Percentiles rank a stretch among this genome's conserved stretches.
phyloP scores from a whole-genome alignment of 139 green algal species.

The Coelastrella sp. region DNA sequence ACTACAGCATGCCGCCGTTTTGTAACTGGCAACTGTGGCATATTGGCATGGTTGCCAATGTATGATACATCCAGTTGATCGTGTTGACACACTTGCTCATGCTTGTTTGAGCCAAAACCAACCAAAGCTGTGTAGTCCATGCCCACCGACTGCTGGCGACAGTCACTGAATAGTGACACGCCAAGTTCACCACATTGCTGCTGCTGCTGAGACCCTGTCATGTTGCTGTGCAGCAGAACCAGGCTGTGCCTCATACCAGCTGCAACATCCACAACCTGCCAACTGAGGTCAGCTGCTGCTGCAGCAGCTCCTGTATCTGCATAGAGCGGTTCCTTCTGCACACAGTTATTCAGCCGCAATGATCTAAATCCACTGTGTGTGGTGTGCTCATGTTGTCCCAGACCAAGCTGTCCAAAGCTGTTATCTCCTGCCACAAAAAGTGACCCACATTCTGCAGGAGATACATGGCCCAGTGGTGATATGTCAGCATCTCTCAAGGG shows the following conservation, averaged over 20 bases:
- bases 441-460: neutral
- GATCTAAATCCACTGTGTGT: neutral
- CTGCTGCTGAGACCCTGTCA: neutral
- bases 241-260: neutral
- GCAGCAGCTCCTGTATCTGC: neutral
- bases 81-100: too few species aligned
- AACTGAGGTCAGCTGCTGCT: neutral
- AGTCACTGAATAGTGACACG: too few species aligned
- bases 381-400: neutral
- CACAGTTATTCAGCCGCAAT: neutral
- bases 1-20: neutral
- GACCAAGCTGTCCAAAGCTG: slow-evolving; percentile 17
- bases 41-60: too few species aligned
- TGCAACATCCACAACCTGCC: neutral
- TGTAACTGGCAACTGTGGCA: neutral
- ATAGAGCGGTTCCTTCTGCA: neutral
- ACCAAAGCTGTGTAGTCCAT: too few species aligned
- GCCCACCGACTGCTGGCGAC: too few species aligned
- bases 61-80: neutral
- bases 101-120: neutral
- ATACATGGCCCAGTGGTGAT: too few species aligned
- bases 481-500: too few species aligned
- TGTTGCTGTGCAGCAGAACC: neutral
- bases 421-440: slow-evolving; percentile 8
- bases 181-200: neutral